Evolutionary conservation across 371 early-diverging fungal species (phyloP), one percentile per base, ranked within the genome.

Genomic region (Scutellospora calospora): DNA sequence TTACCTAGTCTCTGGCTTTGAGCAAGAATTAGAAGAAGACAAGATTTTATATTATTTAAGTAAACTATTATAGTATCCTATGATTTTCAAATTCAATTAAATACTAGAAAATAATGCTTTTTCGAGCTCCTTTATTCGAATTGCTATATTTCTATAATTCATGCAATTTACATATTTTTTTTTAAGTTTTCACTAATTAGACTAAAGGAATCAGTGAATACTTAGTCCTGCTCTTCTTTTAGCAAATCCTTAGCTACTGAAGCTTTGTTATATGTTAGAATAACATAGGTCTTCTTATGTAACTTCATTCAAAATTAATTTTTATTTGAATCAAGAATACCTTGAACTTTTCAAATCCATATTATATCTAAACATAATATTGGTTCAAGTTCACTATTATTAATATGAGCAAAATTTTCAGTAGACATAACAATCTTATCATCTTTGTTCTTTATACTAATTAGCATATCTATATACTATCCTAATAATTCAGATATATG

Each of bases 81-180:
- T 62, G 9, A 62, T 31, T 29, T 62, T 25, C 3, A 25, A 62
- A 62, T 29, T 31, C 3, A 11, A 62, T 62, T 62, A 11, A 27
- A 62, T 62, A 62, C 62, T 62, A 25, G n/a, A 22, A 31, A 62
- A 62, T 62, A 62, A 31, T 62, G 31, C 62, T 29, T 62, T 62
- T 62, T 62, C 31, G 29, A 62, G 62, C 3, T 62, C 29, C 29
- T 62, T 62, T 62, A 29, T 31, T 29, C 31, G n/a, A 25, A 29
- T 31, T 62, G 29, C 18, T 25, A 29, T 62, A 62, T 62, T 31
- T 12, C 29, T 25, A 45, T 45, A 45, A 45, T 45, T 45, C 11
- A 45, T 2, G 11, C 31, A 62, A 27, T 62, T 62, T 31, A 29
- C 11, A 31, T 25, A 62, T 25, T 60, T 62, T 62, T 62, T 62